phyloP scores from a whole-genome alignment of 805 yeast genomes.

The Ascoidea asiatica region DNA sequence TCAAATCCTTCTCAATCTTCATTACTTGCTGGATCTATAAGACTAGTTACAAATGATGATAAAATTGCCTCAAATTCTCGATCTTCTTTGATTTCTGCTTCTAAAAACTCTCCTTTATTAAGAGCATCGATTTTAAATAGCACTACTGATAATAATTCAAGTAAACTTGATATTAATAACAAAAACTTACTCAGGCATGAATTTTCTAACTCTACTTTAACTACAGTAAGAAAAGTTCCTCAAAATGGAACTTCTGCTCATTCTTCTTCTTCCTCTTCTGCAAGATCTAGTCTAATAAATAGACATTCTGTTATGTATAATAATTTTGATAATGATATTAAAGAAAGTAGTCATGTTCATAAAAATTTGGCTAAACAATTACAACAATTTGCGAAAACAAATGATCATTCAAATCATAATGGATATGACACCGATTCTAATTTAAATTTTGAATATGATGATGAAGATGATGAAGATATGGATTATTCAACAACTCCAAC shows the following conservation, averaged over 20 bases:
- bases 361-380: not conserved
- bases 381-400: not conserved
- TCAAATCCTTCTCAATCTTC: not conserved
- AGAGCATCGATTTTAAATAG: not conserved
- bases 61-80: not conserved
- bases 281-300: not conserved
- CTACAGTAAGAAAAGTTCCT: too few relatives aligned
- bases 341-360: not conserved
- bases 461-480: not conserved
- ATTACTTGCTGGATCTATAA: not conserved
- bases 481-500: not conserved
- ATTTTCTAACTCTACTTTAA: not conserved
- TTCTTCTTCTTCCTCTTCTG: not conserved
- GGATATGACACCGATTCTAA: not conserved
- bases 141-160: not conserved
- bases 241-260: too few relatives aligned
- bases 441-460: too few relatives aligned
- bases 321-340: not conserved
- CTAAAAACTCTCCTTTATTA: too few relatives aligned
- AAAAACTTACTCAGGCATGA: not conserved
- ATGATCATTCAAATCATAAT: not conserved
- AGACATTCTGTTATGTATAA: not conserved
- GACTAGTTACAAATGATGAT: not conserved
- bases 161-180: not conserved
- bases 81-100: too few relatives aligned